Evolutionary conservation across 2,329 filamentous ascomycete species (phyloP).

Genomic region (Gnomoniopsis sp.): DNA sequence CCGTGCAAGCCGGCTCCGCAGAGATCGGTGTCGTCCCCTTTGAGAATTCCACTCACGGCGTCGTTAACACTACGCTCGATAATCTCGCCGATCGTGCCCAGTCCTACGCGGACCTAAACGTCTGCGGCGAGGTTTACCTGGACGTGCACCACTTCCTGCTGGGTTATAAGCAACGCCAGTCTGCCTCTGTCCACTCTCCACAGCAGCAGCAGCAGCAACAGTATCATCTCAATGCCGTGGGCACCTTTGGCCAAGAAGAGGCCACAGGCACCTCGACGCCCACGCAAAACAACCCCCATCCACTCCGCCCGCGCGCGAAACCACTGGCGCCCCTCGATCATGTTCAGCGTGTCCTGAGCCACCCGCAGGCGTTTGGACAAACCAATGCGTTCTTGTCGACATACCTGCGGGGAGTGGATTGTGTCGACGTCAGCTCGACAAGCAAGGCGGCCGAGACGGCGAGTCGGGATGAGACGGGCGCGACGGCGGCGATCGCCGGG

Average conservation of each 20-base stretch:
- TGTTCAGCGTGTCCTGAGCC: slow-evolving; percentile 79
- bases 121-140: slow-evolving; percentile 82
- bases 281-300: slow-evolving; percentile 42
- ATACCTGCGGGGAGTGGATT: slow-evolving; percentile 70
- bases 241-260: slow-evolving; percentile 16
- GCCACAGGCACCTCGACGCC: slow-evolving; percentile 45
- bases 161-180: slow-evolving; percentile 36
- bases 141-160: slow-evolving; percentile 86
- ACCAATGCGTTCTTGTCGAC: slow-evolving; percentile 71
- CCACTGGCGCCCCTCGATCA: slow-evolving; percentile 53
- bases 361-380: slow-evolving; percentile 94
- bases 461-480: slow-evolving; percentile 52
- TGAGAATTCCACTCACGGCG: slow-evolving; percentile 94
- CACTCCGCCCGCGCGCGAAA: slow-evolving; percentile 40
- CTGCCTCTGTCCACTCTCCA: neutral
- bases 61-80: slow-evolving; percentile 86
- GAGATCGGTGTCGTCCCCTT: slow-evolving; percentile 83
- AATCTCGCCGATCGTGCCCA: slow-evolving; percentile 73
- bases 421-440: slow-evolving; percentile 81
- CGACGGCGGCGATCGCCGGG: slow-evolving; percentile 75
- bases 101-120: slow-evolving; percentile 64
- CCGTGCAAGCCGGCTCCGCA: slow-evolving; percentile 64
- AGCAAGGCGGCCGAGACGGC: slow-evolving; percentile 80
- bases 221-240: slow-evolving; percentile 22
- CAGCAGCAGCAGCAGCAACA: neutral